phyloP scores from a whole-genome alignment of 2,329 filamentous ascomycete species.

The Colletotrichum cuscutae region DNA sequence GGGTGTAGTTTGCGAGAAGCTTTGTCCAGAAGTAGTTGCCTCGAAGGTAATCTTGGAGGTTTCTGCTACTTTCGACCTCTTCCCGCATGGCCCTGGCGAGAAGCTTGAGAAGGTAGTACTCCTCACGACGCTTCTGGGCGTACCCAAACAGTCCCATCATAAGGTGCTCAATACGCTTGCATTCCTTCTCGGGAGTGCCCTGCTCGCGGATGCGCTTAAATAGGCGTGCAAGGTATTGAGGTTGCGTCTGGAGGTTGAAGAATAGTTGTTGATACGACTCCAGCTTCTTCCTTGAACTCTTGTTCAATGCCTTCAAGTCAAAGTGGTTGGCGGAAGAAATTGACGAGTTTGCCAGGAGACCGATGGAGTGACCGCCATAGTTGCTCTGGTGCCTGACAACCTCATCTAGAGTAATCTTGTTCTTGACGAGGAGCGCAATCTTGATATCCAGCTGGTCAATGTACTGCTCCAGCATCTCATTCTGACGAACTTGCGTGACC shows the following conservation, averaged over 20 bases:
- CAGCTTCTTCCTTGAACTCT: slow-evolving; percentile 93
- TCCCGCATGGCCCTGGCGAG: slow-evolving; percentile 85
- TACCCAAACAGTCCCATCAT: slow-evolving; percentile 98
- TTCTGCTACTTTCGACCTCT: slow-evolving; percentile 79
- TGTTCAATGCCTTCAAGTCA: slow-evolving; percentile 97
- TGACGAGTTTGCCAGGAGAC: slow-evolving; percentile 86
- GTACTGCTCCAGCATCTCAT: slow-evolving; percentile 97
- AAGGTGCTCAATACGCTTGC: slow-evolving; percentile 89
- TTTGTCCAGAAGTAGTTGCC: slow-evolving; percentile 95
- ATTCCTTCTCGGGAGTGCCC: slow-evolving; percentile 89
- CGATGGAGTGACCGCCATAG: slow-evolving; percentile 89
- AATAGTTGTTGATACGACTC: slow-evolving; percentile 98
- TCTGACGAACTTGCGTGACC: slow-evolving; percentile 95
- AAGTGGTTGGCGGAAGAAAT: slow-evolving; percentile 92
- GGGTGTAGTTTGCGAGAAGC: slow-evolving; percentile 85
- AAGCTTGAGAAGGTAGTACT: slow-evolving; percentile 94
- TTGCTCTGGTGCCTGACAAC: slow-evolving; percentile 97
- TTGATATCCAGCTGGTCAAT: slow-evolving; percentile 99
- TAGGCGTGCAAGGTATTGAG: slow-evolving; percentile 89
- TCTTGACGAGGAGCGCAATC: slow-evolving; percentile 97
- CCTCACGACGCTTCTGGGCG: slow-evolving; percentile 94
- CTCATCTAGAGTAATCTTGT: slow-evolving; percentile 98
- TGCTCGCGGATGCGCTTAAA: slow-evolving; percentile 87
- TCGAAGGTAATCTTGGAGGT: slow-evolving; percentile 85
- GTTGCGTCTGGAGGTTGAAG: slow-evolving; percentile 96